Evolutionary conservation across 345 rosid genomes (phyloP), one percentile per base, ranked within the genome.

Genomic region (Gossypium longicalyx): DNA sequence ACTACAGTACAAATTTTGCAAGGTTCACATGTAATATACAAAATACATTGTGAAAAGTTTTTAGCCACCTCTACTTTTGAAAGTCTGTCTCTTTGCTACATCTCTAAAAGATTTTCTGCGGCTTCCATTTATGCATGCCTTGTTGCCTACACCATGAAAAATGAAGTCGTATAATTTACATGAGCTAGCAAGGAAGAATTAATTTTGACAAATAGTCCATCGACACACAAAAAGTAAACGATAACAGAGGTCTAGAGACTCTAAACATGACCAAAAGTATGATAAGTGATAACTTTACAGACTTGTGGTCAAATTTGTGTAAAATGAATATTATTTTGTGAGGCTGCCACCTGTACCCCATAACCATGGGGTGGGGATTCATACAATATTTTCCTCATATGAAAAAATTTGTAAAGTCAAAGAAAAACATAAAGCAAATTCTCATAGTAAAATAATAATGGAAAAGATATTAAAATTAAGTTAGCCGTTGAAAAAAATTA

Each of bases 101-200:
- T 82, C 67, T 79, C 82, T n/a, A 87, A 81, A 77, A 93, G 93
- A 80, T 74, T 25, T 78, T 95, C 97, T 72, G 87, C 83, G 64
- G 93, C 96, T 76, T 95, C 97, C 97, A 91, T 95, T 86, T 93
- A 96, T 11, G 97, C 97, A 87, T 95, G 97, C 79, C 93, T 90
- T 29, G 94, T 84, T 44, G 94, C 99, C 92, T 90, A 49, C 56
- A 22, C 38, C 7, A 29, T 10, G 13, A 56, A 25, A 25, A 38
- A 25, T 15, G 56, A 58, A 66, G 43, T 0, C 15, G 29, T 25
- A 16, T 22, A 73, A 20, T 9, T 73, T 47, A n/a, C 19, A 17
- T 62, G 47, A 45, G 57, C 44, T 69, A 44, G 15, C 16, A 73
- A 45, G 25, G 13, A 59, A 25, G 22, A 60, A 61, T n/a, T 23